A percentile compares a stretch with the other conserved stretches of the same genome.
Conservation (phyloP, 2,329 filamentous ascomycete genomes). For the Penicillium sclerotiorum region DNA sequence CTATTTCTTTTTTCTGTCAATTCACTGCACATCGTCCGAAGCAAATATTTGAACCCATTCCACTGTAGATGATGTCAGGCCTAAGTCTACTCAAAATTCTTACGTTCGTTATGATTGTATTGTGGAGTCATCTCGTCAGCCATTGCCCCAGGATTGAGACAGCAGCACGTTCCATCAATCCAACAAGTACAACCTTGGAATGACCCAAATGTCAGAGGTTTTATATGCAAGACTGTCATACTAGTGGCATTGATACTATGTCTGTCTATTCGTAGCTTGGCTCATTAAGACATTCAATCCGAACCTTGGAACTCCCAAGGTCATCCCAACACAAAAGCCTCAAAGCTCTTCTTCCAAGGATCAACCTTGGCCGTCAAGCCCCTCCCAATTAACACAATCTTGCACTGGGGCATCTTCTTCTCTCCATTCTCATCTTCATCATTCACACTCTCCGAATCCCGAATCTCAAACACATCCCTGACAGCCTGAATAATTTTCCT, state of each 20-base stretch:
- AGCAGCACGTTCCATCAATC: no score
- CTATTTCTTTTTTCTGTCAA: not conserved
- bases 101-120: no score
- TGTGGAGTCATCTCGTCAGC: no score
- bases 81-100: no score
- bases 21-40: not conserved
- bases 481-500: slow-evolving; percentile 87
- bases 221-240: no score
- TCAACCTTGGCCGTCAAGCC: slow-evolving; percentile 39
- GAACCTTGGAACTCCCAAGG: no score
- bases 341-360: slow-evolving; percentile 41
- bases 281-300: no score
- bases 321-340: slow-evolving; percentile 26
- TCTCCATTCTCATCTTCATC: slow-evolving; percentile 22
- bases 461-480: slow-evolving; percentile 88
- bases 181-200: no score
- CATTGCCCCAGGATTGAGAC: no score
- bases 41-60: not conserved
- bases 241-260: no score
- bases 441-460: slow-evolving; percentile 56
- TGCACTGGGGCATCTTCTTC: slow-evolving; percentile 35
- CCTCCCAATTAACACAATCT: slow-evolving; percentile 52
- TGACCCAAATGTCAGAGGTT: no score
- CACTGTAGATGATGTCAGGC: not conserved
- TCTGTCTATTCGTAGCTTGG: no score